A percentile compares a stretch with the other conserved stretches of the same genome.
Conservation (phyloP, 2,329 filamentous ascomycete genomes). For the Cyclaneusma minus region DNA sequence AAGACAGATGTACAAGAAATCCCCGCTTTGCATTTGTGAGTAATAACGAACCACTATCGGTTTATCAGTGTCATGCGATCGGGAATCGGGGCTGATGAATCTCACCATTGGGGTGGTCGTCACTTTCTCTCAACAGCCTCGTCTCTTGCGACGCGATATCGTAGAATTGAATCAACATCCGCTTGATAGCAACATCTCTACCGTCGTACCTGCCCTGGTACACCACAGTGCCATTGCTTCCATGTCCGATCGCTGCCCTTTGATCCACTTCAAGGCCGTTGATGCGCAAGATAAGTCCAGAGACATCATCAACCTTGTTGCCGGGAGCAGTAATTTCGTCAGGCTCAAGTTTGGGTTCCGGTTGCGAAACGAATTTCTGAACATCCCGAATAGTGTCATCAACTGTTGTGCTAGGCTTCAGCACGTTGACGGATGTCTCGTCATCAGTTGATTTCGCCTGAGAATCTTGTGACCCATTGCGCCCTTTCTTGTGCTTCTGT, state of each 20-base stretch:
- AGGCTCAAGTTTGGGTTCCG: slow-evolving; percentile 38
- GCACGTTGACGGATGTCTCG: slow-evolving; percentile 19
- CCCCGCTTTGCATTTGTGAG: slow-evolving; percentile 73
- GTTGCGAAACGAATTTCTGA: slow-evolving; percentile 36
- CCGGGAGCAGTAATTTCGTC: slow-evolving; percentile 40
- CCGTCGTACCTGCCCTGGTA: slow-evolving; percentile 92
- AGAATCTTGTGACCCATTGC: slow-evolving; percentile 27
- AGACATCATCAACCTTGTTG: slow-evolving; percentile 42
- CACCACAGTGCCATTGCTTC: slow-evolving; percentile 93
- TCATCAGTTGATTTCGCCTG: slow-evolving; percentile 24
- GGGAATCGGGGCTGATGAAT: slow-evolving; percentile 3
- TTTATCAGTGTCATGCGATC: not conserved
- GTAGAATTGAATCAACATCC: slow-evolving; percentile 91
- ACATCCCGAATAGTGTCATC: slow-evolving; percentile 44
- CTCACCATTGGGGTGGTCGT: slow-evolving; percentile 76
- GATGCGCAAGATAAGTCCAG: slow-evolving; percentile 42
- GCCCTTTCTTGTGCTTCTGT: slow-evolving; percentile 43
- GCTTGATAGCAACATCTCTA: slow-evolving; percentile 85
- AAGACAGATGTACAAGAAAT: slow-evolving; percentile 90
- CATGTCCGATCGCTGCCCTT: slow-evolving; percentile 52
- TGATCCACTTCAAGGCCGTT: slow-evolving; percentile 49
- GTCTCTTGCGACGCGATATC: slow-evolving; percentile 94
- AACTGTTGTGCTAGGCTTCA: slow-evolving; percentile 26
- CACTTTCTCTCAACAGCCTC: slow-evolving; percentile 75
- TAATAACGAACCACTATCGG: slow-evolving; percentile 78